A percentile compares a stretch with the other conserved stretches of the same genome.
These are phyloP conservation scores for Populus nigra DNA, from an alignment of 345 rosid species.

Conservation along the genomic window DNA sequence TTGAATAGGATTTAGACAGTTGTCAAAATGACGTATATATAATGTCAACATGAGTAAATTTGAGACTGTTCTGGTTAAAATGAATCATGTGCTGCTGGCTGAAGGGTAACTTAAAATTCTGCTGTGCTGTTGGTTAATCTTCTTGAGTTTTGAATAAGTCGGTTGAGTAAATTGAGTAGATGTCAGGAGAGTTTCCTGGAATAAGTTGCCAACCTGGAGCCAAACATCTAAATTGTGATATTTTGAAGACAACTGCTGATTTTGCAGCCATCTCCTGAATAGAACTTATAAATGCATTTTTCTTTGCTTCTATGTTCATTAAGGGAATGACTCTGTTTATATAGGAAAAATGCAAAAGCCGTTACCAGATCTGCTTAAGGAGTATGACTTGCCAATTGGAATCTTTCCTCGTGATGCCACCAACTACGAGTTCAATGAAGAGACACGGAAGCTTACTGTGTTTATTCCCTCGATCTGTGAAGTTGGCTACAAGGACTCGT, in stretches of 20 bases:
- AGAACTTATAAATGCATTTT: background rate
- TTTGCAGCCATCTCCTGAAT: background rate
- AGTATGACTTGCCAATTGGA: slow-evolving; percentile 73
- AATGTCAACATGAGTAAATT: background rate
- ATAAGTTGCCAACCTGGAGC: background rate
- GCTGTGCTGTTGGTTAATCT: background rate
- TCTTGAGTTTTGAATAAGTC: background rate
- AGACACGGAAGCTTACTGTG: slow-evolving; percentile 67
- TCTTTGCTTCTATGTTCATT: background rate
- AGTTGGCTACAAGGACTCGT: slow-evolving; percentile 86
- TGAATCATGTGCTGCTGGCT: background rate
- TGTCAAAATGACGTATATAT: background rate
- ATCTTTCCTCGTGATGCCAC: slow-evolving; percentile 94
- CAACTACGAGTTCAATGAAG: slow-evolving; percentile 90
- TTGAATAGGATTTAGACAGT: background rate
- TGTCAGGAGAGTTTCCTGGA: background rate
- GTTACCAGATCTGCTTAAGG: slow-evolving; percentile 76
- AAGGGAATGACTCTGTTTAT: background rate
- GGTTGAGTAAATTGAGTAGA: background rate
- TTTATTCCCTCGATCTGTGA: slow-evolving; percentile 75
- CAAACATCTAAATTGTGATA: background rate
- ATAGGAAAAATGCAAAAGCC: slow-evolving; percentile 98
- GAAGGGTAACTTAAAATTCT: background rate
- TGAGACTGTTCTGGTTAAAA: background rate
- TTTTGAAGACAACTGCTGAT: background rate